Base-by-base conservation (phyloP, 2,329 filamentous ascomycete genomes). In the Dothistroma septosporum region DNA sequence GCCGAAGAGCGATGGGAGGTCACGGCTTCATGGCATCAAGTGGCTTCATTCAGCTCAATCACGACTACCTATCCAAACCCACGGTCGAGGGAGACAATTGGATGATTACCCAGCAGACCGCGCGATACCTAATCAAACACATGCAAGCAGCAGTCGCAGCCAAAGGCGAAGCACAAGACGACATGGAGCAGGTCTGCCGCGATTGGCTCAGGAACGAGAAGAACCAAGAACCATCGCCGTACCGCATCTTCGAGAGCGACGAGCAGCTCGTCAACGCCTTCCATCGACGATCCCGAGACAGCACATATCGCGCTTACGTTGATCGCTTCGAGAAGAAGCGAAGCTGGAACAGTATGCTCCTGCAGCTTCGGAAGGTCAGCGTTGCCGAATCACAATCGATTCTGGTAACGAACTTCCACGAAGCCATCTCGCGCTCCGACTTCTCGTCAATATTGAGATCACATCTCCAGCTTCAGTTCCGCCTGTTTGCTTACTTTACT, bases 11-110 rank as follows among this genome's bases (percentile, higher is more conserved):
- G 6, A 77, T 83, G 75, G 82, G 82, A 19, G 81, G 81, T 0
- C 81, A 83, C 68, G 81, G 81, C 0, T 83, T 82, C 64, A 79
- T 80, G 4, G 80, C 79, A 19, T 79, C 77, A 1, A 82, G 79
- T 66, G 81, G 81, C 1, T 75, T 83, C 33, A 78, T 83, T 11
- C 79, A 81, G 32, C 71, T 82, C 41, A 82, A 83, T 64, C 75
- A 77, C 14, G 79, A 81, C 60, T 82, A 82, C 56, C 72, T 82
- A 5, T 78, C 80, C 2, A 83, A 83, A 67, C 80, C 80, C 0
- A 83, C 81, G 0, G 82, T 84, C 1, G 81, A 84, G 64, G 81
- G 82, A 1, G 81, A 83, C 66, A 83, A 83, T 59, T 83, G 80
- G 79, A 83, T 83, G 80, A 83, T 83, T 46, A 82, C 79, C 0